Evolutionary conservation across 2,329 filamentous ascomycete species (phyloP).

Genomic region (Decorospora gaudefroyi): DNA sequence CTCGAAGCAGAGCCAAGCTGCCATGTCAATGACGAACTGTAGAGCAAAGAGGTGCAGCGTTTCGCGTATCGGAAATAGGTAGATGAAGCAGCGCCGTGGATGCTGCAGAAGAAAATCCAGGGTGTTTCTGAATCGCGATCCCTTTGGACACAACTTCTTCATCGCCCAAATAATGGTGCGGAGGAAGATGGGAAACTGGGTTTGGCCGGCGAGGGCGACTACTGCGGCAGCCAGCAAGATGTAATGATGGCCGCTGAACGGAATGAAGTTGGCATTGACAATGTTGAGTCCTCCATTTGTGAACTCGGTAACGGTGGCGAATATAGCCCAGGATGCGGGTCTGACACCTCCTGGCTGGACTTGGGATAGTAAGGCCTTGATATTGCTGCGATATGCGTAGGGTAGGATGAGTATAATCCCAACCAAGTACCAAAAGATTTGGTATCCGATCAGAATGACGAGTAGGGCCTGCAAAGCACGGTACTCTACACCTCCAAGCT

Average conservation of each 20-base stretch:
- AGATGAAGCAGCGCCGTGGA: slow-evolving; percentile 66
- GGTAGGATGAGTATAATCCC: slow-evolving; percentile 56
- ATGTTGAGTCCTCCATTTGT: slow-evolving; percentile 61
- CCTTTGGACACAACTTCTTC: slow-evolving; percentile 53
- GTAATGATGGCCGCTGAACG: slow-evolving; percentile 57
- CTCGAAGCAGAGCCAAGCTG: slow-evolving; percentile 69
- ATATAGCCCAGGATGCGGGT: slow-evolving; percentile 41
- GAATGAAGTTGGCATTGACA: slow-evolving; percentile 63
- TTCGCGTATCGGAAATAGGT: slow-evolving; percentile 65
- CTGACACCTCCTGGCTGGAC: slow-evolving; percentile 42
- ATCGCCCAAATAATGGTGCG: slow-evolving; percentile 63
- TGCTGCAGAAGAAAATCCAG: slow-evolving; percentile 65
- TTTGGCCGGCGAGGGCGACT: slow-evolving; percentile 59
- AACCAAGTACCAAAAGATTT: slow-evolving; percentile 45
- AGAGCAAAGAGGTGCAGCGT: slow-evolving; percentile 70
- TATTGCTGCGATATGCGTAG: slow-evolving; percentile 52
- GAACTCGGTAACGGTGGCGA: slow-evolving; percentile 57
- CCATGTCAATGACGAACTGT: slow-evolving; percentile 62
- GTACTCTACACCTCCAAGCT: slow-evolving; percentile 60
- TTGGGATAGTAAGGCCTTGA: slow-evolving; percentile 47
- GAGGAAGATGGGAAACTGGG: slow-evolving; percentile 62
- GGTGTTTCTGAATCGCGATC: slow-evolving; percentile 51
- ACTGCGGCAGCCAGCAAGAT: slow-evolving; percentile 56
- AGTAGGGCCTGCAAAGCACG: slow-evolving; percentile 56
- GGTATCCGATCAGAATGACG: slow-evolving; percentile 52